Base-by-base conservation (phyloP, 2,329 filamentous ascomycete species). In the Chlorencoelia australis region DNA sequence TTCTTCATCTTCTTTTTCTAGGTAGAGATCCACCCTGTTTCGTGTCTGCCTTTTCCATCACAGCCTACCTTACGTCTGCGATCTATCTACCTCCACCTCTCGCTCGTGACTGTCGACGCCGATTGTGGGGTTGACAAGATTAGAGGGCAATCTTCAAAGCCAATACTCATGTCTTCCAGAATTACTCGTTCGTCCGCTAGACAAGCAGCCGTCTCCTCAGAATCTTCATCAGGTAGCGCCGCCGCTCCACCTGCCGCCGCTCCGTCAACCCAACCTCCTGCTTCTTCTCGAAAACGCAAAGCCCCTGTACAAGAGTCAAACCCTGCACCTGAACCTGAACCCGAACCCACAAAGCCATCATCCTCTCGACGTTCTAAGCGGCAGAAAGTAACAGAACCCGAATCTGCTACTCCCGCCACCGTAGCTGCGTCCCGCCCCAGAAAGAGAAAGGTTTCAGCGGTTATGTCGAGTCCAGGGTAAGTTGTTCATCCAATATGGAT, bases 131-230 rank as follows among this genome's bases (percentile, higher is more conserved):
- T 41, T 43, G 36, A 37, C 35, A 33, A 32, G 28, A 25, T 32
- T 39, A 27, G 35, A 39, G 39, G 26, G 26, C 31, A 32, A 32
- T 36, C 33, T 34, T 40, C 32, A 34, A 41, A 38, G 18, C 45
- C 50, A 40, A 46, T 68, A 80, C 84, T 89, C 79, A 95, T 94
- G 87, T 85, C 84, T 76, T 69, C 79, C 75, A 95, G 88, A 84
- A 79, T 91, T 57, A 95, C 89, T 71, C 86, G 89, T 70, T 91
- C 88, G 57, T 82, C 88, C 63, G 82, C 88, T 68, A 87, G 87
- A 71, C 79, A 85, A 75, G 84, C 84, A 68, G 82, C 84, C 59
- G 75, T 56, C 51, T 47, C 56, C 45, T 47, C 53, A 49, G 43
- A 52, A 33, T 47, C 54, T 32, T 50, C 60, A 11, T 39, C 56